Base-by-base conservation (phyloP, 352 stramenopile species). In the Saprolegnia diclina region DNA sequence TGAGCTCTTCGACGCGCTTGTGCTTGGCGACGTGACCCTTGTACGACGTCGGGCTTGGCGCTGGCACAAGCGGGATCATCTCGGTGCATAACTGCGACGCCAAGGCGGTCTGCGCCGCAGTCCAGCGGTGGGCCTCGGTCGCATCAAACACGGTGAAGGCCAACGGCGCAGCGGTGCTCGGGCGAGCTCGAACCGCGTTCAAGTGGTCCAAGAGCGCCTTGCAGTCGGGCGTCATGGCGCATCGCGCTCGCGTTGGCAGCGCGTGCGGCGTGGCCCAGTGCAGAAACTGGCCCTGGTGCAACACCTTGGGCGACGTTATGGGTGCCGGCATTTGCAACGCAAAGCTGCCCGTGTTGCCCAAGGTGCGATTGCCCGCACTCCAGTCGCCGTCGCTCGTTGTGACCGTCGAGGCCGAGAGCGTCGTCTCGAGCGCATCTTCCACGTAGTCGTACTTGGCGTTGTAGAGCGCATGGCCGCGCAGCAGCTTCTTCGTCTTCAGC, bases 391-490 rank as follows among this genome's bases (percentile, higher is more conserved):
- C 52, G 35, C 52, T 59, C 35, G 52, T n/a, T 24, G 52, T 59
- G 13, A 40, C 52, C 35, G n/a, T 40, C 24, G 52, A 59, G 35
- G 19, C 11, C 35, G 13, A 16, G 24, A 59, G 35, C 42, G 42
- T 40, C 42, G 42, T 40, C n/a, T 69, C 19, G 10, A 21, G 21
- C 11, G 45, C 63, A 35, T 69, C 63, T 62, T 69, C 63, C 3
- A 69, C 63, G 46, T 69, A 69, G 26, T 69, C 63, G 42, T 69
- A 69, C 63, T 59, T 61, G 45, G 50, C 29, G 29, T 69, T 61
- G 4, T n/a, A 13, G 7, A 69, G 42, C 44, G 62, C 45, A 21
- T 61, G 24, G 26, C 44, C 63, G 42, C 62, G 22, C 11, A 14
- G n/a, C 11, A 59, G 35, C 24, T 40, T 59, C 35, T 59, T 59